Conservation (phyloP, 805 yeast species). For the Saccharomycopsis javanensis region DNA sequence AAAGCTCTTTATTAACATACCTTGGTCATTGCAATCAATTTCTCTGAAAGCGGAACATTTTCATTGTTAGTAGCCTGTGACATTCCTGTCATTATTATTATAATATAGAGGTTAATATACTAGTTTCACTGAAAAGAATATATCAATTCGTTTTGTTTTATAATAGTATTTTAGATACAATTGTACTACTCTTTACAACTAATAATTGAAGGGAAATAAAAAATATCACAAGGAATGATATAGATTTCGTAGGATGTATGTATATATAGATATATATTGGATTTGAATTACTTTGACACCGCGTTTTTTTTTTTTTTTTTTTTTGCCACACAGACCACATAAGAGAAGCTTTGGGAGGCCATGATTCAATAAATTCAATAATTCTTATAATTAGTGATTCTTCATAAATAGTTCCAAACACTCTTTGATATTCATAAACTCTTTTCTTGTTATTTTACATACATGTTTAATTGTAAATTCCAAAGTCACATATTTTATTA, state of each 20-base stretch:
- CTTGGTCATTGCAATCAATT: constrained; percentile 12
- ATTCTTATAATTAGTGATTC: too few relatives aligned
- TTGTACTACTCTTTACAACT: too few relatives aligned
- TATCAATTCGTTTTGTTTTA: too few relatives aligned
- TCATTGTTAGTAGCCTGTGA: background rate
- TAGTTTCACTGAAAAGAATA: background rate
- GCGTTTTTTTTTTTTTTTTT: background rate
- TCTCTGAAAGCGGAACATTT: constrained; percentile 3
- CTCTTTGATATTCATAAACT: too few relatives aligned
- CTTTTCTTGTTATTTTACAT: too few relatives aligned
- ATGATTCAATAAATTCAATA: too few relatives aligned
- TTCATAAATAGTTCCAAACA: too few relatives aligned
- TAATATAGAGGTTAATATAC: background rate
- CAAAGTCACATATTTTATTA: too few relatives aligned
- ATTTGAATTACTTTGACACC: background rate
- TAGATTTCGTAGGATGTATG: background rate
- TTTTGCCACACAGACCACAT: background rate
- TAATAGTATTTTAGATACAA: too few relatives aligned
- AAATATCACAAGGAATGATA: too few relatives aligned
- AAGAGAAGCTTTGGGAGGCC: background rate
- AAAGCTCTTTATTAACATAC: background rate
- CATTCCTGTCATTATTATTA: background rate
- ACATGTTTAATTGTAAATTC: too few relatives aligned
- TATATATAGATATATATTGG: background rate
- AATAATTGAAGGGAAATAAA: too few relatives aligned